Evolutionary conservation across 2,329 filamentous ascomycete genomes (phyloP), one percentile per base, ranked within the genome.

Genomic region (Aureobasidium lini): DNA sequence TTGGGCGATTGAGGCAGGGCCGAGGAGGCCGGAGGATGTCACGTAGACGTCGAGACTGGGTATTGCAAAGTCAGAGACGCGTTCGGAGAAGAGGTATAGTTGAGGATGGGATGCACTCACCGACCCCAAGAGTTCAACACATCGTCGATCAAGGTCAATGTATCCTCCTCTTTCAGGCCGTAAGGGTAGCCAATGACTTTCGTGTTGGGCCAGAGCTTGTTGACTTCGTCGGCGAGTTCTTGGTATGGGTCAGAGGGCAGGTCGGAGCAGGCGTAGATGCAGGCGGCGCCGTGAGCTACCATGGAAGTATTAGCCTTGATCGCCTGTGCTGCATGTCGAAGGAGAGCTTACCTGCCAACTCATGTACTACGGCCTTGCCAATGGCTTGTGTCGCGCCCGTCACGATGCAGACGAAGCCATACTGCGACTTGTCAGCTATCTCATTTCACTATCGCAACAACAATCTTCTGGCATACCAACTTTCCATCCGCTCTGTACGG

Each of bases 391-490:
- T 80, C 28, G 83, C 82, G 13, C 83, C 83, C 0, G 83, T 85
- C 5, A 86, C 83, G 13, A 86, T 79, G 64, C 84, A 86, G 18
- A 86, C 80, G 64, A 86, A 86, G 44, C 84, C 84, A 69, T 85
- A 83, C 77, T 83, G 62, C 11, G 46, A 31, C 8, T 6, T 7
- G 46, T 60, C 46, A 49, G 34, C 31, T 23, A 5, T 7, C 15
- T 6, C 11, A 1, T 4, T 8, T 42, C 28, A 6, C n/a, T 3
- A 13, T 13, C 18, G 7, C 15, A 11, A 3, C 2, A 15, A 32
- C 3, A 11, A 11, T 44, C 7, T 29, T 10, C 23, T 29, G 10
- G 47, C 76, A 62, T 63, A 80, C 79, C 48, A 84, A 73, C 68
- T 84, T 84, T 40, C 81, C 81, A 70, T 84, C 81, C 4, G 76